These are phyloP conservation scores for Xerocomellus amylosporus DNA, from an alignment of 768 basidiomycete species.

Conservation along the genomic window DNA sequence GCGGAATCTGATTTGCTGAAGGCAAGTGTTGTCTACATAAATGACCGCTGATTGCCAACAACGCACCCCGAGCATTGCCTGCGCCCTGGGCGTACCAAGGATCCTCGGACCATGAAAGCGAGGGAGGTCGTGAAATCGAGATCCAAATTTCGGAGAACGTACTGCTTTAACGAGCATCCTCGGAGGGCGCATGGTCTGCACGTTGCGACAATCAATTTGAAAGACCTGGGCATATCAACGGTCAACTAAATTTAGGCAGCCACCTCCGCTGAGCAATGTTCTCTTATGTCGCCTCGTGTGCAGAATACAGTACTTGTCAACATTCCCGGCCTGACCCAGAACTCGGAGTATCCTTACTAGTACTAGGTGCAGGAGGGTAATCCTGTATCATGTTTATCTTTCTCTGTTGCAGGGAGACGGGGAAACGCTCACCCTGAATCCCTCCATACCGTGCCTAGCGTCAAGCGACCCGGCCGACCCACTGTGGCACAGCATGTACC, in stretches of 20 bases:
- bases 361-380: too few relatives aligned
- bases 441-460: background rate
- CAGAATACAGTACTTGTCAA: background rate
- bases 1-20: background rate
- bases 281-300: background rate
- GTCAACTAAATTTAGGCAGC: background rate
- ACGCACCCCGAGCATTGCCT: background rate
- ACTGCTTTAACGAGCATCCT: background rate
- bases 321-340: background rate
- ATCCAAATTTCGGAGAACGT: too few relatives aligned
- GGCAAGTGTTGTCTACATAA: background rate
- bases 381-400: too few relatives aligned
- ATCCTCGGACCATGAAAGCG: background rate
- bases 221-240: background rate
- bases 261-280: background rate
- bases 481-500: slow-evolving; percentile 2
- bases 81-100: background rate
- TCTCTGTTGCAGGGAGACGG: too few relatives aligned
- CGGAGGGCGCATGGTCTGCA: background rate
- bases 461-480: background rate
- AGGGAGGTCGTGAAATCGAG: background rate
- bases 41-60: background rate
- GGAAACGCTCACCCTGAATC: background rate
- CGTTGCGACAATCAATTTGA: background rate
- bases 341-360: too few relatives aligned